Conservation (phyloP, 2,329 filamentous ascomycete species). For the Camillea tinctor region DNA sequence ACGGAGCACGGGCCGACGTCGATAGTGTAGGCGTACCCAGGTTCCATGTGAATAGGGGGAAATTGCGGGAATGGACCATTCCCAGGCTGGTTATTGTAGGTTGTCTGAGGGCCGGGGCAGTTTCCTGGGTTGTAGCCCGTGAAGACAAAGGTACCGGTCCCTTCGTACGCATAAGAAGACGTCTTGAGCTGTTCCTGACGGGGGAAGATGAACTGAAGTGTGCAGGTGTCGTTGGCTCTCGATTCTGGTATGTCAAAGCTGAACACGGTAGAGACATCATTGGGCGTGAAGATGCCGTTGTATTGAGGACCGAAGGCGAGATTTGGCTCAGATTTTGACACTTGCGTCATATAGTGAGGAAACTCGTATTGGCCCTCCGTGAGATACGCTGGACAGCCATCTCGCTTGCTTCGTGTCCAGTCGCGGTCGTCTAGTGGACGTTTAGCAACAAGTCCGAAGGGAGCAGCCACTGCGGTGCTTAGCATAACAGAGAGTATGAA, state of each 20-base stretch:
- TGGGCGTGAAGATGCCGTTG: slow-evolving; percentile 38
- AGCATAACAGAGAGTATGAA: slow-evolving; percentile 6
- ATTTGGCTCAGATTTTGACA: slow-evolving; percentile 34
- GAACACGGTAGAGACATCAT: slow-evolving; percentile 39
- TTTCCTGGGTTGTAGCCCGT: slow-evolving; percentile 29
- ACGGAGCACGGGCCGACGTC: slow-evolving; percentile 32
- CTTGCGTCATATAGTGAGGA: slow-evolving; percentile 34
- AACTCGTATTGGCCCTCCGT: slow-evolving; percentile 28
- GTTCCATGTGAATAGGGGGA: slow-evolving; percentile 33
- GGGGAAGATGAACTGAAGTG: slow-evolving; percentile 46
- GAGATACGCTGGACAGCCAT: slow-evolving; percentile 31
- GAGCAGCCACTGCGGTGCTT: slow-evolving; percentile 15
- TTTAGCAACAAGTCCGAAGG: slow-evolving; percentile 29
- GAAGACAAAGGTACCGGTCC: slow-evolving; percentile 37
- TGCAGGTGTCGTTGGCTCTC: slow-evolving; percentile 43
- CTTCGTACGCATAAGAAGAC: slow-evolving; percentile 35
- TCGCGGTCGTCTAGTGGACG: slow-evolving; percentile 24
- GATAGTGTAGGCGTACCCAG: slow-evolving; percentile 33
- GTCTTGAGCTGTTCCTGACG: slow-evolving; percentile 32
- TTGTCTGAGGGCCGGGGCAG: slow-evolving; percentile 30
- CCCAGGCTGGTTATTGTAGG: slow-evolving; percentile 31
- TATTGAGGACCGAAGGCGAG: slow-evolving; percentile 39
- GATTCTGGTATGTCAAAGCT: slow-evolving; percentile 43
- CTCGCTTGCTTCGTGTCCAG: slow-evolving; percentile 16
- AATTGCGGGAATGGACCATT: slow-evolving; percentile 27